Conservation (phyloP, 208 protist genomes). For the Trypanosoma melophagium region DNA sequence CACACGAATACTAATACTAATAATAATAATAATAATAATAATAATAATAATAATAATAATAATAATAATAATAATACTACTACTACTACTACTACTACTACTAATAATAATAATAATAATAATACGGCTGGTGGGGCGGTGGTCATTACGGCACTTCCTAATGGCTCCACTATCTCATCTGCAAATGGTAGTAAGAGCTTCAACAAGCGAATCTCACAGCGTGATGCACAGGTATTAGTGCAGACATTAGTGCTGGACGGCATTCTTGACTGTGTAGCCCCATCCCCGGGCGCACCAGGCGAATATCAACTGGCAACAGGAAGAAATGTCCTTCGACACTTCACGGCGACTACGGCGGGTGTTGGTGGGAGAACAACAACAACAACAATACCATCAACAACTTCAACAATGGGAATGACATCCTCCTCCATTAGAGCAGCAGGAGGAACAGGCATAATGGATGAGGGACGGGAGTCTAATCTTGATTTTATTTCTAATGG, state of each 20-base stretch:
- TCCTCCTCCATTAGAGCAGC: background rate
- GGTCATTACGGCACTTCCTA: conserved; percentile 15
- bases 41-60: background rate
- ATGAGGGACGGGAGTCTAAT: conserved; percentile 5
- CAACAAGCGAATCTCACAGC: conserved; percentile 28
- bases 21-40: background rate
- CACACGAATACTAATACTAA: background rate
- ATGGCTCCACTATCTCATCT: conserved; percentile 11
- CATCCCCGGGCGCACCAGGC: conserved; percentile 11
- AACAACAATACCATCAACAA: no score
- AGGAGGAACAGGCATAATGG: conserved; percentile 14
- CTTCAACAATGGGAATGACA: no score
- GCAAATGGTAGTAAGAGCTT: background rate
- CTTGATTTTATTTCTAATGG: conserved; percentile 6
- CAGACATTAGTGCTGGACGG: conserved; percentile 75
- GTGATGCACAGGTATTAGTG: conserved; percentile 60
- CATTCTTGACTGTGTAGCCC: conserved; percentile 49
- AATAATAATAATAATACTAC: background rate
- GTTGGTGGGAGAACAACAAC: background rate
- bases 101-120: background rate
- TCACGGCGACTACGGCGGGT: conserved; percentile 36
- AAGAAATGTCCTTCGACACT: conserved; percentile 72
- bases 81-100: background rate
- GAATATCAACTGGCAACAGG: conserved; percentile 58
- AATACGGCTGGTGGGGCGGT: conserved; percentile 1